Evolutionary conservation across 495 filamentous ascomycete genomes (phyloP), one percentile per base, ranked within the genome.

Genomic region (Astrocystis sublimbata): DNA sequence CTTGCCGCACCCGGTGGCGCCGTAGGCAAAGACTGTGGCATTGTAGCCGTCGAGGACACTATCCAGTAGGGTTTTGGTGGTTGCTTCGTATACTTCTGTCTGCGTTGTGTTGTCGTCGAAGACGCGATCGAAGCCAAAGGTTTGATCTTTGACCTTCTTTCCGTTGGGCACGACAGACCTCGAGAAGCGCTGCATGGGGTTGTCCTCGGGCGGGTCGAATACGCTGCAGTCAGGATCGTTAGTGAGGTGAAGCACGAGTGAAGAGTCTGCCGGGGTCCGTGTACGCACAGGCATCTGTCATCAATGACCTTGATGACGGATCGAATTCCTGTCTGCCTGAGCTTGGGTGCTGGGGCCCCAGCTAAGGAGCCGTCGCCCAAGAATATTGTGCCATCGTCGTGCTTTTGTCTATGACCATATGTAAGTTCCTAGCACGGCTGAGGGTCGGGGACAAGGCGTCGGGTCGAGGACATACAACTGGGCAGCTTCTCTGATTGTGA

Each of bases 1-100:
- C 76, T 98, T 98, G 73, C 94, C 94, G 73, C 94, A 98, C 36
- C 94, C 94, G 2, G 94, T 99, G 19, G 94, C 94, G 65, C 94
- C 94, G 75, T 99, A 99, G 28, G 94, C 94, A 74, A 98, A 99
- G 0, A 99, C 94, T 0, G 94, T 99, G 43, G 96, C 94, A 81
- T 99, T 99, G 79, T 97, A 99, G 50, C 94, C 94, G 62, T 98
- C 93, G 54, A 98, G 81, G 53, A 99, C 93, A 73, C 88, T 97
- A 71, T 98, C 94, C 71, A 99, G 83, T 26, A 99, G 83, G 62
- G 77, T 83, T 70, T 88, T 90, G 5, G 96, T 96, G 6, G 94
- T 99, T 4, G 91, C 85, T 74, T 98, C 93, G 81, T 98, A 99
- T 0, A 99, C 90, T 74, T 99, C 96, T 56, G 84, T 89, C 65